Percentiles rank a stretch among this genome's conserved stretches.
These are phyloP conservation scores for Polygonum maritimum DNA, from an alignment of 148 eudicot species.

Conservation along the genomic window DNA sequence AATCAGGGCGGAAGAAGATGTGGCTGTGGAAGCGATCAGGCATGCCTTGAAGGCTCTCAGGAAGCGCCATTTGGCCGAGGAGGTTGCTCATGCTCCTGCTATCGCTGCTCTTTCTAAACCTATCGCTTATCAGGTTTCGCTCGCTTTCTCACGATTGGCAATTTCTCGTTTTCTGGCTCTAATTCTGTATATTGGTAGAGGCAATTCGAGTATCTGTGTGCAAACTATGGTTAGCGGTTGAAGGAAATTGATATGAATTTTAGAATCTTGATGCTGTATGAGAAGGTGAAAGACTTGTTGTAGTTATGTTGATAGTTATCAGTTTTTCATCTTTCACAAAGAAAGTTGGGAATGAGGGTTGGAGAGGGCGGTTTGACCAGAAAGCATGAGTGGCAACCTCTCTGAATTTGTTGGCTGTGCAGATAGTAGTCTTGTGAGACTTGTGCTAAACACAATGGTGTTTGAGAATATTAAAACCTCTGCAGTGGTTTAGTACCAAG, in stretches of 20 bases:
- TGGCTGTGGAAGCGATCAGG: constrained; percentile 55
- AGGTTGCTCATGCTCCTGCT: constrained; percentile 79
- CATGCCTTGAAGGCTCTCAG: constrained; percentile 68
- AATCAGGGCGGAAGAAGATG: constrained; percentile 49
- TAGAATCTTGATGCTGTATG: background rate
- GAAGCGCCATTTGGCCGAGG: constrained; percentile 79
- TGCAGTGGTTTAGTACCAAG: background rate
- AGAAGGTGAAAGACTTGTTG: background rate
- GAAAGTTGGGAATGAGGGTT: background rate
- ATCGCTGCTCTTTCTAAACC: constrained; percentile 62
- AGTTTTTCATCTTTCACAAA: background rate
- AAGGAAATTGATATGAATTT: constrained; percentile 1
- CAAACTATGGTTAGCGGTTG: background rate
- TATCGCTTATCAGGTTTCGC: constrained; percentile 54
- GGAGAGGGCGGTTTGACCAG: background rate
- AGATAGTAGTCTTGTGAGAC: background rate
- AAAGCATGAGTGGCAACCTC: background rate
- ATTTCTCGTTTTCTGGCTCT: background rate
- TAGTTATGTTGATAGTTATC: background rate
- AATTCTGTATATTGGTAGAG: background rate
- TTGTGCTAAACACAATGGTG: background rate
- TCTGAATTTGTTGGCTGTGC: background rate
- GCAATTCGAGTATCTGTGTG: background rate
- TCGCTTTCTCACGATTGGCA: background rate
- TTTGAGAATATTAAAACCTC: background rate